Base-by-base conservation (phyloP, 176 grass and related monocot genomes). In the Themeda triandra region DNA sequence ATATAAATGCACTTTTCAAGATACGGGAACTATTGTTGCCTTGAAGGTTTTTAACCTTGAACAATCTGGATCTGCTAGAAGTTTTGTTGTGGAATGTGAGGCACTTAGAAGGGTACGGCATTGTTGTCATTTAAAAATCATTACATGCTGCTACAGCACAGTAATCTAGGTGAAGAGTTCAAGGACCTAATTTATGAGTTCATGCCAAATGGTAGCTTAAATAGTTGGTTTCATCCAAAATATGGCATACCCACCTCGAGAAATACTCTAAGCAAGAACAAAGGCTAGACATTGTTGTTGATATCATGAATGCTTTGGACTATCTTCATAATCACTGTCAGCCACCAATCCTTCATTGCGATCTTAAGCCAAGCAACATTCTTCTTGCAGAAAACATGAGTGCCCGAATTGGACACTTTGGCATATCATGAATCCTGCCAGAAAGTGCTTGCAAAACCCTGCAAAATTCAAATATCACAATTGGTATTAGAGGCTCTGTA, bases 351-450 rank as follows among this genome's bases (percentile, higher is more conserved):
- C 18, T 1, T n/a, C 53, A 56, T 3, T 23, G 53, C 8, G 53
- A 56, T 80, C 78, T 90, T 25, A 92, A 89, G 32, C 91, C 87
- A 13, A 81, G 91, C 69, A 92, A 92, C 6, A 79, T 89, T 33
- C 84, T 92, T 83, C 91, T 92, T 15, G 80, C 78, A 36, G 80
- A 90, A 65, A 75, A 87, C 41, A 84, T 90, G 84, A 85, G 17
- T 77, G 90, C 83, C 30, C 71, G 75, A 39, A 69, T 93, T 10
- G 75, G 76, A 30, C 87, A 93, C 36, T 93, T 93, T 0, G 81
- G 88, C 19, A 62, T 90, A 18, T 71, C 81, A 63, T 73, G 66
- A 49, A 82, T 85, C 7, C 51, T 93, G 49, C 33, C 53, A 51
- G 53, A 56, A 56, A 56, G 2, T n/a, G 53, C 53, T 23, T 23